phyloP scores from a whole-genome alignment of 2,329 filamentous ascomycete genomes.

The Colletotrichum sp. region DNA sequence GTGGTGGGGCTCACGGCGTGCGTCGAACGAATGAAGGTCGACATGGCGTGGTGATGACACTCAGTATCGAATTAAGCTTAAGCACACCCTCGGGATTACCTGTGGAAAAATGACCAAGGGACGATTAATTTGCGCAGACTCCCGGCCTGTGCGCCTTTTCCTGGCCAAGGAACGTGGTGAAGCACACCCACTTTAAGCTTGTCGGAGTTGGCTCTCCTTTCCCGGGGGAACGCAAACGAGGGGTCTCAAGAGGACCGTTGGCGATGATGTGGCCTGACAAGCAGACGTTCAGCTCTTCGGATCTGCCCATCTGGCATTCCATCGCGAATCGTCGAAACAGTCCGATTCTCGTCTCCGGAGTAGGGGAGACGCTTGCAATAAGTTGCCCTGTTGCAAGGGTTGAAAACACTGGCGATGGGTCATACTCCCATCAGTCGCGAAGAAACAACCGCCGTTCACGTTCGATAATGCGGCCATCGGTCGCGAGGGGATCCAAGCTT shows the following conservation, averaged over 20 bases:
- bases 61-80: constrained; percentile 22
- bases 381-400: neutral
- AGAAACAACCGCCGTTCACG: neutral
- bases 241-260: neutral
- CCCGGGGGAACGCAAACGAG: neutral
- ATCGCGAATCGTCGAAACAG: neutral
- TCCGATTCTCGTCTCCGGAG: neutral
- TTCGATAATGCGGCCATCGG: neutral
- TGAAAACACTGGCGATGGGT: neutral
- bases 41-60: constrained; percentile 15
- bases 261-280: neutral
- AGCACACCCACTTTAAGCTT: neutral
- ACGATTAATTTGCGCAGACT: neutral
- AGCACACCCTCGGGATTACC: constrained; percentile 17
- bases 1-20: neutral
- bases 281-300: neutral
- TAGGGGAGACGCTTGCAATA: neutral
- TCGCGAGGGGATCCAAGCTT: neutral
- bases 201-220: neutral
- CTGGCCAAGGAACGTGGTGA: neutral
- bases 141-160: neutral
- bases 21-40: constrained; percentile 14
- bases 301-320: neutral
- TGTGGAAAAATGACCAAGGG: neutral
- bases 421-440: neutral